Conservation (phyloP, 2,329 filamentous ascomycete genomes). For the Periconia macrospinosa region DNA sequence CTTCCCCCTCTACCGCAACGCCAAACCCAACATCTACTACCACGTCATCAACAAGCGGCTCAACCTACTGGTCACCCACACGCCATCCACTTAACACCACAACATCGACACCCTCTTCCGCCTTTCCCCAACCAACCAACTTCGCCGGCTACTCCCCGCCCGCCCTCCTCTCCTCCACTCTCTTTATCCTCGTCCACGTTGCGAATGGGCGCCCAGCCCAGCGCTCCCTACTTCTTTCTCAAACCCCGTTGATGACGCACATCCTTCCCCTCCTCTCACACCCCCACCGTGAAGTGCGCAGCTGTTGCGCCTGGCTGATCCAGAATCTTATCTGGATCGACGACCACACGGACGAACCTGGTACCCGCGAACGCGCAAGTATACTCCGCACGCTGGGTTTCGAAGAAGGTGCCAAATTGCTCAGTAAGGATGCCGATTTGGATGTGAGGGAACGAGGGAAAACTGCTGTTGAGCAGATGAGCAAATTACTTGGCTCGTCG, state of each 20-base stretch:
- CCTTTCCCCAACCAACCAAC: conserved; percentile 46
- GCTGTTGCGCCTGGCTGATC: conserved; percentile 79
- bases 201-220: conserved; percentile 80
- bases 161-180: conserved; percentile 76
- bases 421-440: conserved; percentile 70
- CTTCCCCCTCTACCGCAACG: conserved; percentile 10
- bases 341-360: conserved; percentile 66
- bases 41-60: conserved; percentile 1
- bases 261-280: conserved; percentile 75
- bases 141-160: conserved; percentile 35
- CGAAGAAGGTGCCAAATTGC: conserved; percentile 62
- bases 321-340: conserved; percentile 86
- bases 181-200: conserved; percentile 84
- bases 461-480: conserved; percentile 68
- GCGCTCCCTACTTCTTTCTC: conserved; percentile 66
- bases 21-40: conserved; percentile 5
- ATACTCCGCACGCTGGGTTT: conserved; percentile 75
- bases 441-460: conserved; percentile 86
- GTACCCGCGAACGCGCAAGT: conserved; percentile 66
- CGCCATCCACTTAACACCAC: conserved; percentile 63
- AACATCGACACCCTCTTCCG: conserved; percentile 10
- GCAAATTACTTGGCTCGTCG: conserved; percentile 21
- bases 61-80: conserved; percentile 58
- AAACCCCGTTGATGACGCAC: conserved; percentile 73
- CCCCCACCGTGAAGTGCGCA: conserved; percentile 71